A percentile compares a stretch with the other conserved stretches of the same genome.
Conservation (phyloP, 2,329 filamentous ascomycete genomes). For the Thelonectria blattea region DNA sequence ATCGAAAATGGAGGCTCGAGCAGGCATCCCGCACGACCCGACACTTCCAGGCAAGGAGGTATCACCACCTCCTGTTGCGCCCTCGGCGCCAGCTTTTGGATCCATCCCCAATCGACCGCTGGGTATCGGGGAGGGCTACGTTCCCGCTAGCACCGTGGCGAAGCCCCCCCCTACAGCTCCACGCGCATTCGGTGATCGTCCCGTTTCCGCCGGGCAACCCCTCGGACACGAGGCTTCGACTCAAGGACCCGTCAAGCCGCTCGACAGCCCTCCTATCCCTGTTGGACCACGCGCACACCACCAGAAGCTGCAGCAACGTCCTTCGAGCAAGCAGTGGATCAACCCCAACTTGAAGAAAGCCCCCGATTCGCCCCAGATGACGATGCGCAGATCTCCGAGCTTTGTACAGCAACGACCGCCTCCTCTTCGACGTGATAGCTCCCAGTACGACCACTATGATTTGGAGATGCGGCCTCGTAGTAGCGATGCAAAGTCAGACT, state of each 20-base stretch:
- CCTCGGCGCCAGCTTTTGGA: conserved; percentile 64
- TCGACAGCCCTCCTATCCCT: conserved; percentile 57
- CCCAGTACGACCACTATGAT: conserved; percentile 46
- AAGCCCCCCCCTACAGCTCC: conserved; percentile 62
- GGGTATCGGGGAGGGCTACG: conserved; percentile 41
- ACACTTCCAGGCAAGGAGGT: conserved; percentile 56
- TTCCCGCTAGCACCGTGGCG: conserved; percentile 42
- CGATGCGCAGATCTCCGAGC: conserved; percentile 55
- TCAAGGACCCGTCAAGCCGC: conserved; percentile 51
- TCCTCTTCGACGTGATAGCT: conserved; percentile 46
- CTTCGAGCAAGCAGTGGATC: conserved; percentile 66
- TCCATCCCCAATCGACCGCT: conserved; percentile 57
- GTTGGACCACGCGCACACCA: conserved; percentile 61
- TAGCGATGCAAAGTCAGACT: conserved; percentile 58
- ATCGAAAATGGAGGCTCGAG: conserved; percentile 56
- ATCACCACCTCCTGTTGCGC: conserved; percentile 63
- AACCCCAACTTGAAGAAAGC: conserved; percentile 59
- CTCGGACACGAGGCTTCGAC: conserved; percentile 42
- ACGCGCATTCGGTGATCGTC: conserved; percentile 58
- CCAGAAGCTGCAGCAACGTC: conserved; percentile 49
- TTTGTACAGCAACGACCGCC: conserved; percentile 52
- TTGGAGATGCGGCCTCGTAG: conserved; percentile 56
- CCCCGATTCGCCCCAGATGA: conserved; percentile 59
- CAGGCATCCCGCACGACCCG: conserved; percentile 55
- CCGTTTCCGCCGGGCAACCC: conserved; percentile 50